Conservation (phyloP, 2,329 filamentous ascomycete species). For the Claviceps sp. region DNA sequence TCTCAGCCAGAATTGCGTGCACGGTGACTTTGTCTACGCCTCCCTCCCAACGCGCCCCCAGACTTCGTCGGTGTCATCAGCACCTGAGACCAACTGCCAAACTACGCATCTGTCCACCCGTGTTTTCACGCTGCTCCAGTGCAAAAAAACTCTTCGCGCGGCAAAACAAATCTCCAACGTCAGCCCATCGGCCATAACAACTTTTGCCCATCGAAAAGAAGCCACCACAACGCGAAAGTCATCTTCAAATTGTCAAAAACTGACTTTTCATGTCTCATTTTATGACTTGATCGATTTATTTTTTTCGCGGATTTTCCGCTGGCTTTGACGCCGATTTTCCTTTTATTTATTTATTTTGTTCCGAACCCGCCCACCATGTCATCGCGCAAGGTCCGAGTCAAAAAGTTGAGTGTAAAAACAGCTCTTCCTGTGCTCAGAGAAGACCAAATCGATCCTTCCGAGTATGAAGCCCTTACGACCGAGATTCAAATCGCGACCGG, state of each 20-base stretch:
- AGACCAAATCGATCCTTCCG: constrained; percentile 72
- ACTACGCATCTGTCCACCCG: background rate
- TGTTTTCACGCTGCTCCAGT: constrained; percentile 12
- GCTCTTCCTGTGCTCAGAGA: constrained; percentile 78
- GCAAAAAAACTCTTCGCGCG: constrained; percentile 40
- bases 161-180: constrained; percentile 41
- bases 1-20: constrained; percentile 6
- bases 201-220: constrained; percentile 39
- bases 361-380: constrained; percentile 37
- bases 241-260: constrained; percentile 37
- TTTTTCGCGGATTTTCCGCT: constrained; percentile 49
- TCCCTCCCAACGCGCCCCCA: constrained; percentile 3
- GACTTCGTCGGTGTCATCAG: constrained; percentile 3
- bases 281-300: constrained; percentile 52
- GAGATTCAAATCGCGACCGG: constrained; percentile 84
- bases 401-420: constrained; percentile 88
- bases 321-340: constrained; percentile 25
- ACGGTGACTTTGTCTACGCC: constrained; percentile 6
- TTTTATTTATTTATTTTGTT: background rate
- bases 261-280: constrained; percentile 40
- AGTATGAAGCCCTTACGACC: constrained; percentile 77
- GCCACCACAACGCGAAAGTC: constrained; percentile 34
- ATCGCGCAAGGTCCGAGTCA: constrained; percentile 61
- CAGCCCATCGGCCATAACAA: constrained; percentile 36
- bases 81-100: constrained; percentile 6